Percentiles rank a stretch among this genome's conserved stretches.
Evolutionary conservation across 2,329 filamentous ascomycete genomes (phyloP).

Genomic region (Sphaceloma murrayae): DNA sequence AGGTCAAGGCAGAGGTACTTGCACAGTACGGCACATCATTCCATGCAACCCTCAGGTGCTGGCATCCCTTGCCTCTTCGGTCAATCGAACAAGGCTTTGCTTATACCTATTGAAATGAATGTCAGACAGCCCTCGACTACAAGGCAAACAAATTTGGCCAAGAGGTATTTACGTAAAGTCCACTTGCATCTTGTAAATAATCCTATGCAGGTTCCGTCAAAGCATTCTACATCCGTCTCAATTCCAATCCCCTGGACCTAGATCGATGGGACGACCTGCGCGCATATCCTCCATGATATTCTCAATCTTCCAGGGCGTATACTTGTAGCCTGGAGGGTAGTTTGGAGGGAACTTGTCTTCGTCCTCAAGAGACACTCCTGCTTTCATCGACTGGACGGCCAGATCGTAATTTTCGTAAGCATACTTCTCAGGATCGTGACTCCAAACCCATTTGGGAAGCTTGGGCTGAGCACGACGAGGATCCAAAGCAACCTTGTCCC

Average conservation of each 20-base stretch:
- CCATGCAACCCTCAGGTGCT: too few species aligned
- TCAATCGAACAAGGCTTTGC: too few species aligned
- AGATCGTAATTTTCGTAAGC: slow-evolving; percentile 37
- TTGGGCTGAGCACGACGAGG: slow-evolving; percentile 36
- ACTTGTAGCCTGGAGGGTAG: slow-evolving; percentile 31
- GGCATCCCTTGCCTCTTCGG: too few species aligned
- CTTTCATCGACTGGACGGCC: slow-evolving; percentile 34
- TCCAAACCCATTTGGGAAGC: slow-evolving; percentile 39
- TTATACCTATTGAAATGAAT: too few species aligned
- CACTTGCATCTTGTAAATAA: too few species aligned
- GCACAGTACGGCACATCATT: too few species aligned
- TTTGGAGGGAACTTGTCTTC: slow-evolving; percentile 35
- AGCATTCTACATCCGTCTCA: too few species aligned
- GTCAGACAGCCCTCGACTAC: too few species aligned
- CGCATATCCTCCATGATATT: slow-evolving; percentile 33
- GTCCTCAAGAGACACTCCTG: slow-evolving; percentile 36
- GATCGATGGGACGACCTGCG: slow-evolving; percentile 28
- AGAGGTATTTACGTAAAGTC: too few species aligned
- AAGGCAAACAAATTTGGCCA: too few species aligned
- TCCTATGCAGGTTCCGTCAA: too few species aligned
- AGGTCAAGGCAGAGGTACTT: too few species aligned
- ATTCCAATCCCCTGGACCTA: slow-evolving; percentile 29
- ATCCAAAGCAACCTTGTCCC: slow-evolving; percentile 40
- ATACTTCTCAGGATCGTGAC: slow-evolving; percentile 38
- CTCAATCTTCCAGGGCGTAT: slow-evolving; percentile 36